These are phyloP conservation scores for Solanum pinnatisectum DNA, from an alignment of 257 asterid species.

Conservation along the genomic window DNA sequence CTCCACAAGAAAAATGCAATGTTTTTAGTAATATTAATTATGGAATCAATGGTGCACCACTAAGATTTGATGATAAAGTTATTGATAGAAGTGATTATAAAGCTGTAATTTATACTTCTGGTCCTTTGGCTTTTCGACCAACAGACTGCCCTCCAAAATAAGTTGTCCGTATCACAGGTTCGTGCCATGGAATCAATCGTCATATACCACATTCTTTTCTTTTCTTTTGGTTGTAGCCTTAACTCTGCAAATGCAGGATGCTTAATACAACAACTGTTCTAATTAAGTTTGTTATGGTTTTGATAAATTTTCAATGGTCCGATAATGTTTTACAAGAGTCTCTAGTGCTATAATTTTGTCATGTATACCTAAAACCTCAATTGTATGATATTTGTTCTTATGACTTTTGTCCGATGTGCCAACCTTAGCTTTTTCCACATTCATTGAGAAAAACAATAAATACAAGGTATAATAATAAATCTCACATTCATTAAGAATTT, in stretches of 20 bases:
- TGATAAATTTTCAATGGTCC: neutral
- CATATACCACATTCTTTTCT: neutral
- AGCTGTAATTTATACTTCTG: constrained; percentile 60
- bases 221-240: no score
- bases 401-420: neutral
- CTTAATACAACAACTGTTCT: neutral
- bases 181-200: neutral
- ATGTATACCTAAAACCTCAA: neutral
- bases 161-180: neutral
- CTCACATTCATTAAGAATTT: neutral
- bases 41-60: constrained; percentile 66
- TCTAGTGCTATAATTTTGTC: neutral
- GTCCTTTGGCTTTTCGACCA: constrained; percentile 82
- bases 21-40: constrained; percentile 54
- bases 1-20: constrained; percentile 48
- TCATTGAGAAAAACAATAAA: neutral
- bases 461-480: neutral
- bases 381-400: neutral
- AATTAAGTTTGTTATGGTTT: neutral
- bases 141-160: constrained; percentile 39
- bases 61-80: constrained; percentile 56
- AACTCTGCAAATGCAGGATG: neutral
- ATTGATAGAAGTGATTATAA: constrained; percentile 33
- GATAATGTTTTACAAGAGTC: neutral
- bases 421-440: neutral